These are phyloP conservation scores for Penicillium odoratum DNA, from an alignment of 495 filamentous ascomycete genomes.

Conservation along the genomic window DNA sequence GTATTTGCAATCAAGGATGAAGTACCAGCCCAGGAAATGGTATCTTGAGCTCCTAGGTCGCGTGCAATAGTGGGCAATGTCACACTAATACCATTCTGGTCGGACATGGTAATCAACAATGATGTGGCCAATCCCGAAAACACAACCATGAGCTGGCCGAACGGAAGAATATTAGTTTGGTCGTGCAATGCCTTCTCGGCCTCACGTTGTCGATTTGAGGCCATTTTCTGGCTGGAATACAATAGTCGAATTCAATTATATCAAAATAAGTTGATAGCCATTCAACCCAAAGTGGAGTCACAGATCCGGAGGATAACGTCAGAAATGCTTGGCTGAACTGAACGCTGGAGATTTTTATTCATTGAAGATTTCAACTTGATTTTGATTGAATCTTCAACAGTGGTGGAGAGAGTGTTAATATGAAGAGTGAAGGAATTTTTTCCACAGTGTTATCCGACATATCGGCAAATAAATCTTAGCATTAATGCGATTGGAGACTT, in stretches of 20 bases:
- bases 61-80: conserved; percentile 59
- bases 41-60: conserved; percentile 55
- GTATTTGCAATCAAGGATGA: conserved; percentile 73
- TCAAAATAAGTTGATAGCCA: not conserved
- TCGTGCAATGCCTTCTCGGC: conserved; percentile 49
- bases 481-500: conserved; percentile 23
- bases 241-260: not conserved
- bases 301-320: not conserved
- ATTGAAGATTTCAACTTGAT: not conserved
- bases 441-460: conserved; percentile 17
- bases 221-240: conserved; percentile 25
- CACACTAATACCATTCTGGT: conserved; percentile 64
- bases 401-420: conserved; percentile 7
- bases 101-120: conserved; percentile 58
- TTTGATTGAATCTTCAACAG: not conserved
- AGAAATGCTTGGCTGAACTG: not conserved
- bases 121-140: conserved; percentile 55
- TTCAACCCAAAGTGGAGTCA: not conserved
- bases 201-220: conserved; percentile 32
- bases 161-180: conserved; percentile 60
- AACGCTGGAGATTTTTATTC: not conserved
- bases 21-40: conserved; percentile 76
- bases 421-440: conserved; percentile 9
- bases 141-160: conserved; percentile 54
- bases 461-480: conserved; percentile 20